Base-by-base conservation (phyloP, 2,329 filamentous ascomycete species). In the Nothophaeocryptopus gaeumannii region DNA sequence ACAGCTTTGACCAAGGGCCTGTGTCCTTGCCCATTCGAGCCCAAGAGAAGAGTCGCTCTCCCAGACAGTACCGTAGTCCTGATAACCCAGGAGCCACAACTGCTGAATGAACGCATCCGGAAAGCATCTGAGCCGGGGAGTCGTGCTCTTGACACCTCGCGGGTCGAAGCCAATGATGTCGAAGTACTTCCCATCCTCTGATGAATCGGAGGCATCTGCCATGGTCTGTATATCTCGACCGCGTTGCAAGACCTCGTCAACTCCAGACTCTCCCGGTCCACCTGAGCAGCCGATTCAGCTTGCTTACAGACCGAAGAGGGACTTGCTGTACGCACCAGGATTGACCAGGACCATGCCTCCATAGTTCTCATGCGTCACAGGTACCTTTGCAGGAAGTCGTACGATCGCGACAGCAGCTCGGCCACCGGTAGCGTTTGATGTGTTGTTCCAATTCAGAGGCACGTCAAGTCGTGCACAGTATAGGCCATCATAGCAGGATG, bases 401-500 rank as follows among this genome's bases (percentile, higher is more conserved):
- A 72, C 67, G 8, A 79, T 62, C 3, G 76, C 76, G 20, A 79
- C 55, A n/a, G 36, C 36, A 32, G 14, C 36, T 12, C 36, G 36
- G 7, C 20, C 7, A 26, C 20, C 20, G 9, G 10, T 13, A 3
- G 13, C 31, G 14, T 65, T 58, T 33, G 72, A 65, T 0, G 61
- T 58, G 4, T 63, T 62, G 30, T 72, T 67, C 63, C 73, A 76
- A 49, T 71, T 74, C 61, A 79, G 70, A 0, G 77, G 78, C 0
- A 79, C 68, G 39, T 72, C 64, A 3, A 80, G 62, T 5, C 72
- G 67, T n/a, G 77, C 74, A 53, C 77, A 79, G 55, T 76, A 1
- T n/a, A 47, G 31, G 29, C 15, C 31, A 32, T 37, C 31, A 9
- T 37, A 37, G 9, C 45, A 47, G 36, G 36, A 14, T 5, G 20